phyloP scores from a whole-genome alignment of 73 alveolate species.

The Paramecium sonneborni region DNA sequence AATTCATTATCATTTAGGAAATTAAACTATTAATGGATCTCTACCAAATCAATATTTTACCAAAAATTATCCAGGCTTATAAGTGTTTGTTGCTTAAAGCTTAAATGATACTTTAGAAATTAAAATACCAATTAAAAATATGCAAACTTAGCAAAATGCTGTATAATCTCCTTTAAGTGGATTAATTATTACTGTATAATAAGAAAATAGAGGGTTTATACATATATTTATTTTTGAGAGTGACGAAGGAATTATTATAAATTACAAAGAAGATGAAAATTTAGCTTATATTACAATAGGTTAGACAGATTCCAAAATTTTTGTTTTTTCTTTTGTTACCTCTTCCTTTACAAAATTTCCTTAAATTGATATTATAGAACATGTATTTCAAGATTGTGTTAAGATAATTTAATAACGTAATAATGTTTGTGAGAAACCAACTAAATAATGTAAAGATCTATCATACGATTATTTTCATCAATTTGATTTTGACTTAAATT shows the following conservation, averaged over 20 bases:
- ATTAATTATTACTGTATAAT: neutral
- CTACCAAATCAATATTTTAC: neutral
- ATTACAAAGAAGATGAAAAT: conserved; percentile 34
- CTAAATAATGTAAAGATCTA: neutral
- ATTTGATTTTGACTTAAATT: neutral
- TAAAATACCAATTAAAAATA: neutral
- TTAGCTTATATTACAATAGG: conserved; percentile 14
- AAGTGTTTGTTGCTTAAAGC: conserved; percentile 4
- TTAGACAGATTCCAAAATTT: neutral
- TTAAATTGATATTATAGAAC: neutral
- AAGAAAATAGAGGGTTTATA: conserved; percentile 39
- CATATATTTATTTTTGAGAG: conserved; percentile 7
- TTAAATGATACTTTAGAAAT: conserved; percentile 2
- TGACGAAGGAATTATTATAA: neutral
- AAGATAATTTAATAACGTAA: neutral
- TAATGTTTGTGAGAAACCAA: neutral
- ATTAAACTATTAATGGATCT: neutral
- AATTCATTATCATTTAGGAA: neutral
- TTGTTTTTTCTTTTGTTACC: conserved; percentile 12
- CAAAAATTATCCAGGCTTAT: conserved; percentile 38
- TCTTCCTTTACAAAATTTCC: conserved; percentile 30
- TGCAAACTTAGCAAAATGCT: neutral
- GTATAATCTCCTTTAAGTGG: neutral
- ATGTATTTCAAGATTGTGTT: neutral
- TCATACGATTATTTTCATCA: conserved; percentile 26